A percentile compares a stretch with the other conserved stretches of the same genome.
Evolutionary conservation across 305 asterid species (phyloP).

Genomic region (Fraxinus xanthoxyloides): DNA sequence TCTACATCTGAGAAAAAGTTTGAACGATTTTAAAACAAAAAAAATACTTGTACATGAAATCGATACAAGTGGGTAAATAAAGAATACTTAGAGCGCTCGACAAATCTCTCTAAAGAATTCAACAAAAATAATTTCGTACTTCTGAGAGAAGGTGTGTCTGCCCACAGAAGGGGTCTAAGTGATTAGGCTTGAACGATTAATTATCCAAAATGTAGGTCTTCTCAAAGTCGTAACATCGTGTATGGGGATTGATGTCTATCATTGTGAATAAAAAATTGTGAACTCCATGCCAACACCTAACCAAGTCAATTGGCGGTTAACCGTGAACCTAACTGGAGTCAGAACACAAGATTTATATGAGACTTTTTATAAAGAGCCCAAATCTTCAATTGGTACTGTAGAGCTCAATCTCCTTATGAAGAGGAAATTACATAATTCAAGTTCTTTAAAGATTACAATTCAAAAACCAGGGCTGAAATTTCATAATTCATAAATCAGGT

Average conservation of each 20-base stretch:
- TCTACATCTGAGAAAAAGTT: too few species aligned
- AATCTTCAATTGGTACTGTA: too few species aligned
- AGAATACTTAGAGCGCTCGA: background rate
- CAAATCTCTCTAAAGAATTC: background rate
- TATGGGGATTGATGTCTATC: background rate
- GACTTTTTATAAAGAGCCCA: background rate
- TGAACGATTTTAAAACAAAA: too few species aligned
- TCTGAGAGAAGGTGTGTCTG: background rate
- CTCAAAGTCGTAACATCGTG: background rate
- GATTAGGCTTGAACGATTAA: too few species aligned
- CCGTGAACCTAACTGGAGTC: background rate
- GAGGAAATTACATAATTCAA: too few species aligned
- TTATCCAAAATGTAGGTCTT: background rate
- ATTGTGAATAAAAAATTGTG: accelerated
- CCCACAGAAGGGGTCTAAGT: background rate
- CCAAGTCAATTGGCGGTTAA: background rate
- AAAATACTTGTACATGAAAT: background rate
- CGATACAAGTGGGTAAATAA: background rate
- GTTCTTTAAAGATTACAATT: too few species aligned
- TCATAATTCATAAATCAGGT: too few species aligned
- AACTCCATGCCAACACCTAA: background rate
- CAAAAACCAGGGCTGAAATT: too few species aligned
- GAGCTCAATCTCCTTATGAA: too few species aligned
- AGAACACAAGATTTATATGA: background rate
- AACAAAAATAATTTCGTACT: background rate